Evolutionary conservation across 2,329 filamentous ascomycete genomes (phyloP).

Genomic region (Aspergillus sp.): DNA sequence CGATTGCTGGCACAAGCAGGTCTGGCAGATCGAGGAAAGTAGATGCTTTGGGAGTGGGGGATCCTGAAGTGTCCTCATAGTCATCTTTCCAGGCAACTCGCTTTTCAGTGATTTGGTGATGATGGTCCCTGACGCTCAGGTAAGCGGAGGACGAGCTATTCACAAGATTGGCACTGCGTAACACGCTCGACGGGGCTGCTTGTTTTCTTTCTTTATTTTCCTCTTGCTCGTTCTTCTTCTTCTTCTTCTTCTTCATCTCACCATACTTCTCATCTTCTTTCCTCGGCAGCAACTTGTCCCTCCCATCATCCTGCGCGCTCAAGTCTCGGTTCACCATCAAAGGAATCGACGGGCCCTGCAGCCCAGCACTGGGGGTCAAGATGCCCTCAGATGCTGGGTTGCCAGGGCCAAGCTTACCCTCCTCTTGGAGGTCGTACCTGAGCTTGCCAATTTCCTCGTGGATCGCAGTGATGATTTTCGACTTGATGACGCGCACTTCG

Average conservation of each 20-base stretch:
- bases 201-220: not conserved
- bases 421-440: constrained; percentile 15
- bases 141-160: not conserved
- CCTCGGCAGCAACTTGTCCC: not conserved
- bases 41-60: constrained; percentile 6
- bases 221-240: not conserved
- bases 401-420: not conserved
- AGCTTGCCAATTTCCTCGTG: constrained; percentile 19
- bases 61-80: constrained; percentile 1
- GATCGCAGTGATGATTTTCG: constrained; percentile 12
- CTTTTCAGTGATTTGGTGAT: not conserved
- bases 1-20: constrained; percentile 10
- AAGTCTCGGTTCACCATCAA: not conserved
- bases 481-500: constrained; percentile 17
- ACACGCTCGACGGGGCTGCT: not conserved
- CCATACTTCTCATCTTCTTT: not conserved
- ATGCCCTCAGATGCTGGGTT: not conserved
- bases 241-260: not conserved
- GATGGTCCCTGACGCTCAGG: not conserved
- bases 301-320: not conserved
- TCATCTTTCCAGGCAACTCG: not conserved
- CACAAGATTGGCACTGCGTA: not conserved
- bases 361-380: not conserved
- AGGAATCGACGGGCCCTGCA: not conserved
- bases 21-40: constrained; percentile 2